These are phyloP conservation scores for Nakaseomyces uthaithaninus DNA, from an alignment of 1,139 yeast species.

Conservation along the genomic window DNA sequence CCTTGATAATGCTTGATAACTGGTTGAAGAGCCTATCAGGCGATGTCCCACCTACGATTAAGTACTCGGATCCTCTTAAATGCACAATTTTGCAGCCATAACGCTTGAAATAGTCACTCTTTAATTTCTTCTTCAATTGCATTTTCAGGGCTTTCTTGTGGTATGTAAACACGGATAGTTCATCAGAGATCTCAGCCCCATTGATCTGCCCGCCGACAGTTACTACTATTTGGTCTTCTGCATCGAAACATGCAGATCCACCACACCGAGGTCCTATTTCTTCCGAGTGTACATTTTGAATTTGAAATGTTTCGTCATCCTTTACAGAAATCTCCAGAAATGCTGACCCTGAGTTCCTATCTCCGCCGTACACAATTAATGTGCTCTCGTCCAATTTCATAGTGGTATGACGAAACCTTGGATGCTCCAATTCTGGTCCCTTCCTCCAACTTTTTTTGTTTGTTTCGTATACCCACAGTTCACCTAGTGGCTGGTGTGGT, in stretches of 20 bases:
- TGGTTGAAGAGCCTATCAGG: slow-evolving; percentile 36
- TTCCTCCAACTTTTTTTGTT: slow-evolving; percentile 33
- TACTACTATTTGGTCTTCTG: slow-evolving; percentile 12
- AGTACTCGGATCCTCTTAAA: slow-evolving; percentile 29
- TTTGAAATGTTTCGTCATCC: slow-evolving; percentile 24
- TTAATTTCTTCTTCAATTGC: slow-evolving; percentile 7
- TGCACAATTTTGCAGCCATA: slow-evolving; percentile 40
- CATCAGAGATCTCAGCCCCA: slow-evolving; percentile 23
- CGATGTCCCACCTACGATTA: slow-evolving; percentile 58
- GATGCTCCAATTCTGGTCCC: slow-evolving; percentile 35
- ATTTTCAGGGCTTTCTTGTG: slow-evolving; percentile 8
- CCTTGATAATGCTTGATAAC: slow-evolving; percentile 35
- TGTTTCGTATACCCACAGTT: slow-evolving; percentile 34
- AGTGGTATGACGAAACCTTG: slow-evolving; percentile 50
- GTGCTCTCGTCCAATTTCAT: slow-evolving; percentile 33
- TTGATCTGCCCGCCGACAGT: slow-evolving; percentile 21
- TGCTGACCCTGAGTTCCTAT: slow-evolving; percentile 8
- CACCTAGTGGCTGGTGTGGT: slow-evolving; percentile 44
- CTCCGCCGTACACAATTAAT: slow-evolving; percentile 51
- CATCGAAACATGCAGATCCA: background rate
- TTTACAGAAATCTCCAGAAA: background rate
- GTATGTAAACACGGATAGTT: slow-evolving; percentile 17
- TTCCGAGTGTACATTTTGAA: slow-evolving; percentile 9
- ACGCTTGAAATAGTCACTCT: slow-evolving; percentile 34
- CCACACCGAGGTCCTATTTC: background rate